Evolutionary conservation across 257 asterid species (phyloP).

Genomic region (Linderniella brevidens): DNA sequence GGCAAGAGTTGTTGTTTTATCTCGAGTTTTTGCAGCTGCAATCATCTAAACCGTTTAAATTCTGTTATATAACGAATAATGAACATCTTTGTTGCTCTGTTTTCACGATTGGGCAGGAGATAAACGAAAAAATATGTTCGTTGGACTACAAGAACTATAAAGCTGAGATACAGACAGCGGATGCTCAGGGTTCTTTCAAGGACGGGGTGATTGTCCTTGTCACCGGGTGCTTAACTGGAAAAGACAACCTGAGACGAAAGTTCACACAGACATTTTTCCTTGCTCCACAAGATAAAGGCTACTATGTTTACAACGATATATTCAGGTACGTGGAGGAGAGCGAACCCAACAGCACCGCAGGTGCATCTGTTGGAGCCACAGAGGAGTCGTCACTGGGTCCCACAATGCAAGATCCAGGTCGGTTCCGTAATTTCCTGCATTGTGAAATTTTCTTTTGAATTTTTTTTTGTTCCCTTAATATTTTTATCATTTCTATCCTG

Average conservation of each 20-base stretch:
- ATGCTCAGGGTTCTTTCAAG: conserved; percentile 68
- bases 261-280: conserved; percentile 81
- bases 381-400: conserved; percentile 20
- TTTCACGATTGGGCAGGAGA: conserved; percentile 35
- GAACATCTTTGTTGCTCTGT: conserved; percentile 1
- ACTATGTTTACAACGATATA: conserved; percentile 69
- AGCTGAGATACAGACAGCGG: conserved; percentile 84
- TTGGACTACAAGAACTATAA: conserved; percentile 80
- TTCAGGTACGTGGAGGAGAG: conserved; percentile 51
- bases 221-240: conserved; percentile 81
- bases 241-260: conserved; percentile 46
- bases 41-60: no score
- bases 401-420: conserved; percentile 46
- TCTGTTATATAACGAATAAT: no score
- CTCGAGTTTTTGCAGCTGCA: no score
- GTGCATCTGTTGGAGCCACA: conserved; percentile 19
- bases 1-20: no score
- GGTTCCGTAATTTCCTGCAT: neutral
- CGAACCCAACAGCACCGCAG: conserved; percentile 22
- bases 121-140: conserved; percentile 61
- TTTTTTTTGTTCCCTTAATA: neutral
- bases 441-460: neutral
- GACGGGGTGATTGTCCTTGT: conserved; percentile 73
- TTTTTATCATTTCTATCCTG: conserved; percentile 7
- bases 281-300: conserved; percentile 91